Percentiles rank a stretch among this genome's conserved stretches.
These are phyloP conservation scores for Trifolium dubium DNA, from an alignment of 306 rosid genomes.

Conservation along the genomic window DNA sequence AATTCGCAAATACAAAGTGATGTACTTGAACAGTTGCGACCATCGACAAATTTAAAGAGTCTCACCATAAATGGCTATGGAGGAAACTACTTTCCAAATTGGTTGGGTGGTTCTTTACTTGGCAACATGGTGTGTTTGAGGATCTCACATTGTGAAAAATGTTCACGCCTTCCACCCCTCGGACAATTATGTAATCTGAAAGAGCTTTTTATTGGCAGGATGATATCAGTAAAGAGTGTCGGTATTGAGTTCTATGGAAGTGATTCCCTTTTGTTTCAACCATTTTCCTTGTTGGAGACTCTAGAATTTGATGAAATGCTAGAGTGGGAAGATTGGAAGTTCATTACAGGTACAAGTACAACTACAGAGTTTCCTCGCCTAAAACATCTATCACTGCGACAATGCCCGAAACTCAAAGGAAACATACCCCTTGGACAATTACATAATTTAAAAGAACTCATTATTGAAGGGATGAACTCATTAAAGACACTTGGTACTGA, in stretches of 20 bases:
- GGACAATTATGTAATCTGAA: conserved; percentile 8
- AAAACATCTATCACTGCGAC: not conserved
- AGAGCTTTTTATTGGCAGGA: not conserved
- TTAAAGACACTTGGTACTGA: conserved; percentile 7
- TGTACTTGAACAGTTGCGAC: conserved; percentile 22
- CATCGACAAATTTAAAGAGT: conserved; percentile 21
- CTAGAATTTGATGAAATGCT: not conserved
- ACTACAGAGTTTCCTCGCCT: conserved; percentile 1
- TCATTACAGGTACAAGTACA: not conserved
- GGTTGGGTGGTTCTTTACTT: not conserved
- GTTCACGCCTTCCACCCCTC: conserved; percentile 23
- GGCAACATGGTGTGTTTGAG: not conserved
- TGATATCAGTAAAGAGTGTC: not conserved
- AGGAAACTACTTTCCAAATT: conserved; percentile 26
- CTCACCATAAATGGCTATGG: conserved; percentile 18
- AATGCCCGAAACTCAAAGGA: conserved; percentile 33
- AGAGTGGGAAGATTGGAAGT: conserved; percentile 34
- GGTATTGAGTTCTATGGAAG: conserved; percentile 25
- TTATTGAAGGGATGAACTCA: not conserved
- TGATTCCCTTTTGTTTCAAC: not conserved
- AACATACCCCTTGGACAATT: conserved; percentile 19
- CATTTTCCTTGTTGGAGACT: conserved; percentile 18
- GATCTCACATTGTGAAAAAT: not conserved
- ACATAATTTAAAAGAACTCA: conserved; percentile 14
- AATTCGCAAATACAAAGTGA: not conserved